Percentiles rank a stretch among this genome's conserved stretches.
Conservation (phyloP, 2,329 filamentous ascomycete species). For the Corinectria fuckeliana region DNA sequence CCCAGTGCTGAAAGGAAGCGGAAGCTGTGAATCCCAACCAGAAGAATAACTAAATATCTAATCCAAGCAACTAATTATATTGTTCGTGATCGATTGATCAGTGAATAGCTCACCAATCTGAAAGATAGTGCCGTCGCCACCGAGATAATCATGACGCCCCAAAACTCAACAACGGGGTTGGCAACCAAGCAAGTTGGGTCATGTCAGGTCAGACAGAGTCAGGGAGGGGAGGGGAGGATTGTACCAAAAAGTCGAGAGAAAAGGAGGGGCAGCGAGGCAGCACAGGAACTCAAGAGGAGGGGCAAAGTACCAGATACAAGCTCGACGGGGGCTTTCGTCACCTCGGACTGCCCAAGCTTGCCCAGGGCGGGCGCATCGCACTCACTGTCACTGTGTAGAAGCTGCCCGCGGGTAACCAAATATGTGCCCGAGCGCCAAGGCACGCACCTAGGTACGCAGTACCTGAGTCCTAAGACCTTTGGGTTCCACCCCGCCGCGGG, state of each 20-base stretch:
- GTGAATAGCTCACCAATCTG: neutral
- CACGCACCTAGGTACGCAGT: no score
- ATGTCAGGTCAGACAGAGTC: neutral
- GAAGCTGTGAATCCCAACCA: neutral
- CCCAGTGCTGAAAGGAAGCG: neutral
- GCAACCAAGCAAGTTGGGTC: no score
- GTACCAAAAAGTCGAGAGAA: slow-evolving; percentile 14
- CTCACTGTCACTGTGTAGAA: neutral
- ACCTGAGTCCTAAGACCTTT: slow-evolving; percentile 25
- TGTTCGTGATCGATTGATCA: neutral
- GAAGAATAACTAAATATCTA: no score
- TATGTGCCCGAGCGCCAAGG: slow-evolving; percentile 9
- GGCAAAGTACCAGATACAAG: slow-evolving; percentile 30
- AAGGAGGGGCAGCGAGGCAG: slow-evolving; percentile 27
- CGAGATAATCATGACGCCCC: slow-evolving; percentile 8
- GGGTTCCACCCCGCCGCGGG: slow-evolving; percentile 19
- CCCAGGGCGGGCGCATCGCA: neutral
- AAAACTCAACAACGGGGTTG: neutral
- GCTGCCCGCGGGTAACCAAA: no score
- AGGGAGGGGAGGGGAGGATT: slow-evolving; percentile 3
- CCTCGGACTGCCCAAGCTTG: neutral
- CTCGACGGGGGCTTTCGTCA: neutral
- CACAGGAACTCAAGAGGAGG: slow-evolving; percentile 20
- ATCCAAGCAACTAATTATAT: neutral
- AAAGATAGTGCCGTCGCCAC: neutral